phyloP scores from a whole-genome alignment of 805 yeast genomes.

The Candida andamanensis region DNA sequence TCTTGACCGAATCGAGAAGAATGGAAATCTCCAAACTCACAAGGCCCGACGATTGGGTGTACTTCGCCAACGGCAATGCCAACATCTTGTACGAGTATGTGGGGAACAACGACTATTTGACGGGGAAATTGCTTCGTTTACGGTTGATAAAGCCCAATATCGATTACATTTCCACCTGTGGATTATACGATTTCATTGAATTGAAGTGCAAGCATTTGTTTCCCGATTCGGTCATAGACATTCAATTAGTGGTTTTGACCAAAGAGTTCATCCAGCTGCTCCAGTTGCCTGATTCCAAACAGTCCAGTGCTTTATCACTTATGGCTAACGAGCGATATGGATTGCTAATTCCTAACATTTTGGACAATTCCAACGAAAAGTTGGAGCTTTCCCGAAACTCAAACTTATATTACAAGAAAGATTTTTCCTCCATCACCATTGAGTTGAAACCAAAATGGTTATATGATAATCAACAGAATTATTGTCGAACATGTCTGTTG shows the following conservation, averaged over 20 bases:
- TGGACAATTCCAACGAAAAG: slow-evolving; percentile 26
- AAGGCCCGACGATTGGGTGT: slow-evolving; percentile 38
- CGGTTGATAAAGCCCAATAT: slow-evolving; percentile 28
- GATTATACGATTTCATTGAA: slow-evolving; percentile 37
- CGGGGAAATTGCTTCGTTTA: slow-evolving; percentile 35
- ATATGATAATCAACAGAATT: slow-evolving; percentile 37
- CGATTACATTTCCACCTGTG: slow-evolving; percentile 34
- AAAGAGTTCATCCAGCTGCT: slow-evolving; percentile 25
- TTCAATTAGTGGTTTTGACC: slow-evolving; percentile 27
- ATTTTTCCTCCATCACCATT: slow-evolving; percentile 21
- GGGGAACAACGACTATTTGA: slow-evolving; percentile 29
- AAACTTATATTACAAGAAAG: slow-evolving; percentile 19
- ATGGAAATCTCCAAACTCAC: slow-evolving; percentile 36
- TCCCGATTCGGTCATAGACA: slow-evolving; percentile 26
- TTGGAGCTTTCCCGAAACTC: slow-evolving; percentile 31
- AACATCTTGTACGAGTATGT: slow-evolving; percentile 41
- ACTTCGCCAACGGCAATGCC: slow-evolving; percentile 45
- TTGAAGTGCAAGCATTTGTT: slow-evolving; percentile 25
- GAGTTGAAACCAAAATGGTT: slow-evolving; percentile 67
- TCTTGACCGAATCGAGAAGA: background rate
- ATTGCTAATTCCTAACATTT: slow-evolving; percentile 37
- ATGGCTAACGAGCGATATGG: slow-evolving; percentile 40
- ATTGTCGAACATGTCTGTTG: slow-evolving; percentile 58
- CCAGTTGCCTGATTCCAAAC: slow-evolving; percentile 10
- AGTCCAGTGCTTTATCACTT: slow-evolving; percentile 21